Evolutionary conservation across 352 stramenopile genomes (phyloP).

Genomic region (Blastocystis sp.): DNA sequence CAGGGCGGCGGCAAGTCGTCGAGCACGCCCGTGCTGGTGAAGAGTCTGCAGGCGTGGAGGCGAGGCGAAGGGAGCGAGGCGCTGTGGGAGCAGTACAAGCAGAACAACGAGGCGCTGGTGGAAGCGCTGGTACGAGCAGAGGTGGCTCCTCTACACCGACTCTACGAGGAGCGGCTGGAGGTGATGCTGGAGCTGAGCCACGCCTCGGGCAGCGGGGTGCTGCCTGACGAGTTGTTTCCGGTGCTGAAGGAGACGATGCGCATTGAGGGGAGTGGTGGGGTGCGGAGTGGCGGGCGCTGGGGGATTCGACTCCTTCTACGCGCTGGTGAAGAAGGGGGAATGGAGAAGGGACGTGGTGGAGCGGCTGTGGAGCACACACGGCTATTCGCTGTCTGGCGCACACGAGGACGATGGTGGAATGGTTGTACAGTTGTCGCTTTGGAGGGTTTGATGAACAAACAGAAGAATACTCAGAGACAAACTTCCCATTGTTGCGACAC

Average conservation of each 20-base stretch:
- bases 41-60: background rate
- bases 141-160: background rate
- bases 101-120: background rate
- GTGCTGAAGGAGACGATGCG: background rate
- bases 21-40: background rate
- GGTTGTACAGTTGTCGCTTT: background rate
- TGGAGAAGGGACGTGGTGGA: background rate
- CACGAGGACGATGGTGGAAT: background rate
- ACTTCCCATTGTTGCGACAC: slow-evolving; percentile 18
- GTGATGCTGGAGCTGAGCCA: background rate
- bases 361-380: background rate
- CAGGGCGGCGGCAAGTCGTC: background rate
- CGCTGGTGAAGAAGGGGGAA: background rate
- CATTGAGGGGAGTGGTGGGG: background rate
- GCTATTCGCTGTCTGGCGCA: background rate
- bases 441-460: background rate
- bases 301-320: slow-evolving; percentile 29
- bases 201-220: background rate
- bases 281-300: slow-evolving; percentile 10
- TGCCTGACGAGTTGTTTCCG: background rate
- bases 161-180: background rate
- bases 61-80: background rate
- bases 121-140: no score
- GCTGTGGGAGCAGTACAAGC: background rate
- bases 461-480: background rate